Evolutionary conservation across 768 basidiomycete species (phyloP), one percentile per base, ranked within the genome.

Genomic region (Mycena kentingensis): DNA sequence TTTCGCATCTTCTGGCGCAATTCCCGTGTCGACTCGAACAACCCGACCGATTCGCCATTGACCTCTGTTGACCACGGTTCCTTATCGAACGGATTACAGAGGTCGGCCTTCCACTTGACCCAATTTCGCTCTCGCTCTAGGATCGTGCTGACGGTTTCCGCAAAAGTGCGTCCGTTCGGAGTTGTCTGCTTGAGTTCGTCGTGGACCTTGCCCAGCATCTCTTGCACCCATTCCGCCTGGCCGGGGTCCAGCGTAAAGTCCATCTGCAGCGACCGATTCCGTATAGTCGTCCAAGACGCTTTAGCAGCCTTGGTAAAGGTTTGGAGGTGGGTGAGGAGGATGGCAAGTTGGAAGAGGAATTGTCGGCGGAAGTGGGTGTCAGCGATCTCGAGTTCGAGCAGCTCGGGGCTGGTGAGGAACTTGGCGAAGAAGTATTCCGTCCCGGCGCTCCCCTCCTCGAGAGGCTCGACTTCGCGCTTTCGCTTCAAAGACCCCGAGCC

Each of bases 311-410:
- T 85, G 0, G 90, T 91, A 64, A 90, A 90, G 2, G 77, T 82
- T 19, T 87, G 75, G 24, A 94, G 77, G 65, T 91, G 87, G 44
- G 83, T 77, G 35, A 92, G 76, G n/a, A 90, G 76, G 35, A 90
- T 87, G 18, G 90, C 74, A 3, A 91, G 71, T 62, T 97, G 93
- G 65, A 95, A 86, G 18, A 96, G 77, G 69, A 94, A 84, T 70
- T 96, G 94, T 15, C 92, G 84, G n/a, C 93, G 88, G 75, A 97
- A 97, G 61, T 89, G 83, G 0, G 89, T 89, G 63, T 95, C 93
- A 19, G 92, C 88, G 46, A 95, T 82, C 93, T 97, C 93, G 41
- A 94, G 84, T 46, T 90, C 92, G 15, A 94, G 74, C 19, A 97
- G 73, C 49, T 93, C 91, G 0, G 90, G 86, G 56, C 84, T 92